Base-by-base conservation (phyloP, 108 stramenopile species). In the Skeletonema tropicum region DNA sequence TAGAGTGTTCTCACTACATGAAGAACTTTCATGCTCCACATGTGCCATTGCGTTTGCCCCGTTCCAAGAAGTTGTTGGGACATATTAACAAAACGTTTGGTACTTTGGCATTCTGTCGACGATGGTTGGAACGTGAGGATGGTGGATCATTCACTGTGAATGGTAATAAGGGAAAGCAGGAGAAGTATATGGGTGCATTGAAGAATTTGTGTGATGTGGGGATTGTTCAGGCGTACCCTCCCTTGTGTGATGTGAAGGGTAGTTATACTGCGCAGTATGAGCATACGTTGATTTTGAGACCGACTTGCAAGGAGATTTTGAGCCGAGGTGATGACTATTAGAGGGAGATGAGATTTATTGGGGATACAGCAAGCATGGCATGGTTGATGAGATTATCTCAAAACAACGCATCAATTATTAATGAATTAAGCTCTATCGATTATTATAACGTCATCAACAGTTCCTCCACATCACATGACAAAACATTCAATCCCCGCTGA, bases 71-170 rank as follows among this genome's bases (percentile, higher is more conserved):
- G 66, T 82, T 99, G 14, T 85, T 99, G 75, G 77, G 75, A 30
- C 99, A 99, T 76, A 99, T 99, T 84, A 98, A 99, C 89, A 97
- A 97, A 83, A 99, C 99, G 32, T 99, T 99, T 83, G 97, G 96
- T 6, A 99, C 99, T 0, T 89, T 99, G 55, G 97, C 98, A 15
- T 99, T 99, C 84, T 99, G 99, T 82, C 90, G 98, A 26, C 83
- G 99, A 52, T 99, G 99, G 99, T 84, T 99, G 46, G 99, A 99
- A 81, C 88, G 99, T 7, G 90, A 90, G 30, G 98, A 98, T 82
- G 98, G 98, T 17, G 98, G 98, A 31, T 96, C 95, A 3, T 69
- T 84, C 39, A 68, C 92, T 57, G 79, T 97, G n/a, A 87, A 99
- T 89, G 95, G 94, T 0, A 61, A 69, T 25, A 80, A 77, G 9